A percentile compares a stretch with the other conserved stretches of the same genome.
Evolutionary conservation across 805 yeast species (phyloP).

Genomic region (Jamesozyma spencerorum): DNA sequence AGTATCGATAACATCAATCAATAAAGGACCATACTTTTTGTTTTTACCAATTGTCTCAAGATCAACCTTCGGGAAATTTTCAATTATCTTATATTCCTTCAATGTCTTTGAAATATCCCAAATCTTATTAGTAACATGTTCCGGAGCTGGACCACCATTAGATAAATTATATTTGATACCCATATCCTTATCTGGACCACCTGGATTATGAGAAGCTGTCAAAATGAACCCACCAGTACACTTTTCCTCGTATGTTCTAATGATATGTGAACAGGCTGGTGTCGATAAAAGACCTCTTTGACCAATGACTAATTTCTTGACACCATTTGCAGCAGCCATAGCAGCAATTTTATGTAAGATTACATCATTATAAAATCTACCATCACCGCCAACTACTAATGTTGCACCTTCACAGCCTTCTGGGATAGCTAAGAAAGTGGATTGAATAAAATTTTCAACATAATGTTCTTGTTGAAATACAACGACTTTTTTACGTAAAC

Average conservation of each 20-base stretch:
- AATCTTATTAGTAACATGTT: slow-evolving; percentile 81
- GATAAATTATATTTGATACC: slow-evolving; percentile 93
- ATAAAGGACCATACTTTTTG: slow-evolving; percentile 46
- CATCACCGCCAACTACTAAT: slow-evolving; percentile 94
- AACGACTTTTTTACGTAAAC: slow-evolving; percentile 80
- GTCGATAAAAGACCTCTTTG: slow-evolving; percentile 84
- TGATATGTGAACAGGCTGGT: slow-evolving; percentile 96
- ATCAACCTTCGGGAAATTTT: slow-evolving; percentile 56
- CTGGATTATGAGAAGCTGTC: slow-evolving; percentile 97
- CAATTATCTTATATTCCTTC: slow-evolving; percentile 48
- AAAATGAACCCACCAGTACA: slow-evolving; percentile 92
- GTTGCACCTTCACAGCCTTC: slow-evolving; percentile 73
- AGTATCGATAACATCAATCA: slow-evolving; percentile 76
- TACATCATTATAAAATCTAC: slow-evolving; percentile 78
- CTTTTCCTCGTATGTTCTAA: slow-evolving; percentile 50
- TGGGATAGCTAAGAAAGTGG: slow-evolving; percentile 81
- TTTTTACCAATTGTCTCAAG: slow-evolving; percentile 46
- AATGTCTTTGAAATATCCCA: slow-evolving; percentile 58
- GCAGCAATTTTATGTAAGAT: slow-evolving; percentile 75
- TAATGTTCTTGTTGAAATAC: slow-evolving; percentile 74
- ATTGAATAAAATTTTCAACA: slow-evolving; percentile 89
- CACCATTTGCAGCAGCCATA: slow-evolving; percentile 89
- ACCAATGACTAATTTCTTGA: slow-evolving; percentile 75
- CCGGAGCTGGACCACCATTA: slow-evolving; percentile 99
- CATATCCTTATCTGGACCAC: slow-evolving; percentile 86